Conservation (phyloP, 352 stramenopile species). For the Discostella stelligera region DNA sequence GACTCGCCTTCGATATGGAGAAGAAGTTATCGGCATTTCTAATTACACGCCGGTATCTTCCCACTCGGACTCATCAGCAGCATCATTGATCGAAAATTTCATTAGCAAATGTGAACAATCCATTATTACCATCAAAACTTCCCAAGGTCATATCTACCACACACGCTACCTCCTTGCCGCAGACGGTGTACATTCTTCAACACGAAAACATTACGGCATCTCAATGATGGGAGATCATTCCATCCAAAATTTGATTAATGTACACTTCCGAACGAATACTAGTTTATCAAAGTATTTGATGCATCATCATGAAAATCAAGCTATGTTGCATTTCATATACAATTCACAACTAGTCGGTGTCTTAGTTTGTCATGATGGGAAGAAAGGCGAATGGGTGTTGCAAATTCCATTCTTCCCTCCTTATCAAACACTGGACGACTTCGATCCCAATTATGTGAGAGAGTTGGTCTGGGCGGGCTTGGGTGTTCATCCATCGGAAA, state of each 20-base stretch:
- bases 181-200: slow-evolving; percentile 88
- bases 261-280: slow-evolving; percentile 89
- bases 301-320: slow-evolving; percentile 43
- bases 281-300: slow-evolving; percentile 43
- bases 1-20: slow-evolving; percentile 51
- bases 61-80: not conserved
- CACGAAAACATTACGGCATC: slow-evolving; percentile 68
- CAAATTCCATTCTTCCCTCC: slow-evolving; percentile 94
- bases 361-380: slow-evolving; percentile 89
- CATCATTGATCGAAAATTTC: no score
- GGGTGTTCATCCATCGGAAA: slow-evolving; percentile 15
- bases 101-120: not conserved
- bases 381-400: slow-evolving; percentile 89
- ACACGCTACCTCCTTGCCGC: slow-evolving; percentile 86
- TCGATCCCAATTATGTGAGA: slow-evolving; percentile 44
- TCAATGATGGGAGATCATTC: slow-evolving; percentile 47
- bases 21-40: slow-evolving; percentile 34
- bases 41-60: slow-evolving; percentile 6
- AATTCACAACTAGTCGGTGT: slow-evolving; percentile 87
- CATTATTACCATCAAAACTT: slow-evolving; percentile 34
- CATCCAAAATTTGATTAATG: slow-evolving; percentile 91
- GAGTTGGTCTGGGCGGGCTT: slow-evolving; percentile 67
- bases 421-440: slow-evolving; percentile 74
- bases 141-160: slow-evolving; percentile 29
- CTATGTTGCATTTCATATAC: slow-evolving; percentile 93